Conservation (phyloP, 169 alveolate species). For the Plasmodium vivax region DNA sequence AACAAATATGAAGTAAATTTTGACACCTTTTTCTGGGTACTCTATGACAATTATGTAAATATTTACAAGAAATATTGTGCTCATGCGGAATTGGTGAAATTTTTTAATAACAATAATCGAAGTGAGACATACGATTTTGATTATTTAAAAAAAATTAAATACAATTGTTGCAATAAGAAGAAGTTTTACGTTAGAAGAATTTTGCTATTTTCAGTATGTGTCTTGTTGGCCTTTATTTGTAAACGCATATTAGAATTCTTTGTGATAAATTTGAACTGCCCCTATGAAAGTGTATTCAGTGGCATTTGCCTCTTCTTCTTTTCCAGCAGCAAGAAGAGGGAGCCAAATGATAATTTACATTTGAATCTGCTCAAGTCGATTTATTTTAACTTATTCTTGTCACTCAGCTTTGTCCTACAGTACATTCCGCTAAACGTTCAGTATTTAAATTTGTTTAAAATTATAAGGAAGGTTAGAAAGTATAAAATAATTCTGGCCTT, state of each 20-base stretch:
- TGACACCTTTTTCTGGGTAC: conserved; percentile 52
- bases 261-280: conserved; percentile 28
- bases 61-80: conserved; percentile 60
- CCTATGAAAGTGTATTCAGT: conserved; percentile 50
- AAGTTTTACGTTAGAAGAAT: conserved; percentile 34
- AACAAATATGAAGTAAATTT: conserved; percentile 44
- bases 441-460: conserved; percentile 52
- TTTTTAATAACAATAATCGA: conserved; percentile 61
- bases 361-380: conserved; percentile 54
- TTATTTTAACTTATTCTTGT: conserved; percentile 60
- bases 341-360: conserved; percentile 31
- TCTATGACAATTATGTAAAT: conserved; percentile 64
- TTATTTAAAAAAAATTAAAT: conserved; percentile 47
- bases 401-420: conserved; percentile 58
- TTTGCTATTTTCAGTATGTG: conserved; percentile 51
- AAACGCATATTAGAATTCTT: conserved; percentile 46
- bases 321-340: background rate
- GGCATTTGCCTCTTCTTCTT: conserved; percentile 37
- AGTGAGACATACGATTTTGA: conserved; percentile 35
- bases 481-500: conserved; percentile 39
- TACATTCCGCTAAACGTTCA: conserved; percentile 65
- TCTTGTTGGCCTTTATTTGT: conserved; percentile 49
- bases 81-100: conserved; percentile 62
- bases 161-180: conserved; percentile 52
- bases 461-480: conserved; percentile 67